Evolutionary conservation across 352 stramenopile genomes (phyloP).

Genomic region (Elongisporangium prolatum): DNA sequence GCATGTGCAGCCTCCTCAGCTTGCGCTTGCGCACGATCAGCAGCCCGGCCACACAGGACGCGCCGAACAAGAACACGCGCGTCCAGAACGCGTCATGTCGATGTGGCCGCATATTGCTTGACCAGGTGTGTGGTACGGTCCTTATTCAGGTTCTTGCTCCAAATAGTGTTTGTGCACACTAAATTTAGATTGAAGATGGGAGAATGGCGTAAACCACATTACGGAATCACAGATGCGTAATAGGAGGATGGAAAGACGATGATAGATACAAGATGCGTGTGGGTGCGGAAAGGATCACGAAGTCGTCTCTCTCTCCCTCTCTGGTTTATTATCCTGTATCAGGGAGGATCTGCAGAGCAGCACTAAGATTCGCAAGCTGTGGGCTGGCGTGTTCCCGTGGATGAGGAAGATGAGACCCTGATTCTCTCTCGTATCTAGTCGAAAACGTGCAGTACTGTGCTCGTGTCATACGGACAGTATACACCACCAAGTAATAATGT

Average conservation of each 20-base stretch:
- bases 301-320: neutral
- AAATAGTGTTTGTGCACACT: neutral
- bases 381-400: neutral
- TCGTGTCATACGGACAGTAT: too few species aligned
- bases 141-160: neutral
- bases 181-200: neutral
- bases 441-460: too few species aligned
- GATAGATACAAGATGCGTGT: neutral
- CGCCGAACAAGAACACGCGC: slow-evolving; percentile 66
- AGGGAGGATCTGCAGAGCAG: neutral
- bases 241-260: neutral
- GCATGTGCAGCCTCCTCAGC: slow-evolving; percentile 61
- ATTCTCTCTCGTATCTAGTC: too few species aligned
- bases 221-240: neutral
- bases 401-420: neutral
- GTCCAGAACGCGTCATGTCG: slow-evolving; percentile 58
- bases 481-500: too few species aligned
- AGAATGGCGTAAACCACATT: neutral
- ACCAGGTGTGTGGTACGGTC: neutral
- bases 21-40: slow-evolving; percentile 66
- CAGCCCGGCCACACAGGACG: slow-evolving; percentile 60
- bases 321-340: neutral
- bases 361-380: neutral
- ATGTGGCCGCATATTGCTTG: slow-evolving; percentile 5
- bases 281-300: neutral